Base-by-base conservation (phyloP, 179 eudicot species). In the Carnegiea gigantea region DNA sequence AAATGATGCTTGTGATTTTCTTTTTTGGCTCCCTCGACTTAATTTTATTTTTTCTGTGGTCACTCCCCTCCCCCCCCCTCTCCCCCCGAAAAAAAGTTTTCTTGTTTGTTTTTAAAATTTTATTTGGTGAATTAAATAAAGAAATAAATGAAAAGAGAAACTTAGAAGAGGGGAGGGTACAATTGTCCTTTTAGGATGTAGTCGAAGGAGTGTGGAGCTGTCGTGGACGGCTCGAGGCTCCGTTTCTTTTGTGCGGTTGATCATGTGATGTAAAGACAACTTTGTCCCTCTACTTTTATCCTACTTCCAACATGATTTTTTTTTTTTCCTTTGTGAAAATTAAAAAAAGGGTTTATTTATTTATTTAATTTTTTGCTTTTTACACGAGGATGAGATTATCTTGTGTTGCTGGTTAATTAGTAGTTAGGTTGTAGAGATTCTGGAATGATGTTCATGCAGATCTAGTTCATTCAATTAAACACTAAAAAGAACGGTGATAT, bases 161-260 rank as follows among this genome's bases (percentile, higher is more conserved):
- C 28, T 1, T 6, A 26, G 3, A 3, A 12, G 40, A 6, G 38
- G 33, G 17, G 20, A 74, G 92, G 92, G 78, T 77, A 85, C n/a
- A 68, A 77, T 84, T 18, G 89, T 86, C 83, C 79, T 83, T 85
- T 73, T 17, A 38, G 20, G 62, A 40, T 57, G n/a, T 57, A 57
- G 62, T 51, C 46, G 49, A 83, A 82, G 78, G 76, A 3, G 62
- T 18, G n/a, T 57, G 80, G 68, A 82, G 79, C 49, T 70, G 72
- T 78, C 83, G 72, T 65, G 82, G 79, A 57, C 81, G 75, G 71
- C 67, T 67, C 51, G 53, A 75, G 70, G 70, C 82, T 80, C 17
- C 43, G 78, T 77, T 84, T 53, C 79, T 83, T 85, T 85, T 78
- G 46, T 51, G 81, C 75, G 78, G 76, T 85, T 82, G 85, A 76